Percentiles rank a stretch among this genome's conserved stretches.
Conservation (phyloP, 75 land plant genomes). For the Sequoiadendron giganteum region DNA sequence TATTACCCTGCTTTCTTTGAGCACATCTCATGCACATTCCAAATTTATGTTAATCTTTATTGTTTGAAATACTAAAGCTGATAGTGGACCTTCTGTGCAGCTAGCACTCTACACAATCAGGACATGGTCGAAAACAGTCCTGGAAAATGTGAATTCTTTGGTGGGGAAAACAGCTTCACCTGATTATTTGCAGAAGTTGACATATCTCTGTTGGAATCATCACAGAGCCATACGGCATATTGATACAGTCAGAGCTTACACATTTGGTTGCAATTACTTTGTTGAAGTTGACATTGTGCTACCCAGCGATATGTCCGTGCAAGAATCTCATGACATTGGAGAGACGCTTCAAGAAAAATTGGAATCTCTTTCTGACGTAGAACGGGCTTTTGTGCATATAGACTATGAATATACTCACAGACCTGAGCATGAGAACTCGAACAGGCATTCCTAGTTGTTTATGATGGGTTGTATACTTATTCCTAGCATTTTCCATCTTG, state of each 20-base stretch:
- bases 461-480: background rate
- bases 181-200: constrained; percentile 77
- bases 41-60: background rate
- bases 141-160: constrained; percentile 81
- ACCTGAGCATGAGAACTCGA: constrained; percentile 59
- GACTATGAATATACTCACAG: constrained; percentile 83
- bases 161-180: constrained; percentile 86
- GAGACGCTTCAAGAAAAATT: constrained; percentile 89
- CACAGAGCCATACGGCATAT: constrained; percentile 81
- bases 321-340: constrained; percentile 86
- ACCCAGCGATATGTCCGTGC: constrained; percentile 70
- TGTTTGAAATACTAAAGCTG: constrained; percentile 1
- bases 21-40: background rate
- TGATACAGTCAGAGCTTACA: constrained; percentile 98
- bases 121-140: constrained; percentile 86
- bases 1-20: background rate
- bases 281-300: constrained; percentile 96
- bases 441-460: background rate
- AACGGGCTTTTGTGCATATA: constrained; percentile 95
- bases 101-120: constrained; percentile 80
- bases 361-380: constrained; percentile 81
- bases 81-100: constrained; percentile 1
- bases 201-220: constrained; percentile 96
- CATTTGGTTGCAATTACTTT: constrained; percentile 89
- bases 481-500: background rate